A percentile compares a stretch with the other conserved stretches of the same genome.
phyloP scores from a whole-genome alignment of 2,329 filamentous ascomycete genomes.

The Sporothrix protearum region DNA sequence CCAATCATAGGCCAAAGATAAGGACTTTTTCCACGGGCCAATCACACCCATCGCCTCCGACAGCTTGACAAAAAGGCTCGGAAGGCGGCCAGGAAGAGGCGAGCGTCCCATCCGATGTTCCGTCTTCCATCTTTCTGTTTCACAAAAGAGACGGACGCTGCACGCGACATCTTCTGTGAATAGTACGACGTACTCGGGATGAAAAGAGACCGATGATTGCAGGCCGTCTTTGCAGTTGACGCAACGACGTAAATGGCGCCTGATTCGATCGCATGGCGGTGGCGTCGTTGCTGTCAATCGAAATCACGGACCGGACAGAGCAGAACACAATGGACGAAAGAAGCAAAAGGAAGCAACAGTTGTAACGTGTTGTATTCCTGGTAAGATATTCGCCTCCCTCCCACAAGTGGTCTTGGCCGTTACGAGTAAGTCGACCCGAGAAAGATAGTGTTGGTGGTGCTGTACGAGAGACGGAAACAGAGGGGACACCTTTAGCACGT shows the following conservation, averaged over 20 bases:
- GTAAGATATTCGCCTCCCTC: neutral
- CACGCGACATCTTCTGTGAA: neutral
- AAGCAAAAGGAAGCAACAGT: neutral
- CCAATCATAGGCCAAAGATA: conserved; percentile 20
- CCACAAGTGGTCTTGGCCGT: conserved; percentile 1
- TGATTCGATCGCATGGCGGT: neutral
- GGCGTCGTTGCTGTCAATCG: conserved; percentile 2
- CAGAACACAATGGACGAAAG: neutral
- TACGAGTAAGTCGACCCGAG: conserved; percentile 20
- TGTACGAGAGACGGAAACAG: neutral
- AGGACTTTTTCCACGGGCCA: conserved; percentile 15
- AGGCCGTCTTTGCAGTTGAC: neutral
- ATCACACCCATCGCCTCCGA: neutral
- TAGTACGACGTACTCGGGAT: too few species aligned
- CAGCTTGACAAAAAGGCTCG: neutral
- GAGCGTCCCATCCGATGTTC: neutral
- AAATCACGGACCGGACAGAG: neutral
- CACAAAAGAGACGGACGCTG: neutral
- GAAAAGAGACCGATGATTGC: neutral
- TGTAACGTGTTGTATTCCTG: neutral
- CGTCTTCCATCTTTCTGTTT: neutral
- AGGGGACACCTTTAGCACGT: conserved; percentile 3
- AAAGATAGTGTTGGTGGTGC: neutral
- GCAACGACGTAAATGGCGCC: neutral
- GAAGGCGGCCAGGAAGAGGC: neutral